Evolutionary conservation across 331 rosid genomes (phyloP), one percentile per base, ranked within the genome.

Genomic region (Acacia concinna): DNA sequence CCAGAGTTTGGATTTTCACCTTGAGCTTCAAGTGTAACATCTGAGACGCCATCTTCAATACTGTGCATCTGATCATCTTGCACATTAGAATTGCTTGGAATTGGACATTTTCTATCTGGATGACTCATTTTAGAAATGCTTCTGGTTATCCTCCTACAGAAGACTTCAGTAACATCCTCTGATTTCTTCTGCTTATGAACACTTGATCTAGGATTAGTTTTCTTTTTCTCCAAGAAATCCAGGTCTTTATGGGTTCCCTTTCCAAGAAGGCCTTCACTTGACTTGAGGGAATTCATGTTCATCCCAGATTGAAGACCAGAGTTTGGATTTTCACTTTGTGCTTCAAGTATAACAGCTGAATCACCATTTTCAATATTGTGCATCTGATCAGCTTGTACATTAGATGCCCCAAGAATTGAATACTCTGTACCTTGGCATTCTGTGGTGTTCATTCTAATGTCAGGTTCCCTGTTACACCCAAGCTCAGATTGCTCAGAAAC

Each of bases 1-100:
- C 11, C 63, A n/a, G 1, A n/a, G 2, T 21, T 43, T 7, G 51
- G 62, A 30, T 59, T 62, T 68, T 49, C 60, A 60, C 27, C 47
- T 62, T 69, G 74, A 25, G 43, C 52, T 68, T 40, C 60, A 52
- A 49, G 73, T 51, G 70, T 46, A 77, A 37, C 77, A 71, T 41
- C 40, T n/a, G 81, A 57, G 60, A 63, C 69, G 10, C 40, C 73
- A 73, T 76, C 80, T 72, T 65, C 73, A 76, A 65, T 38, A 43
- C 65, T 60, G 73, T 13, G 20, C 63, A 10, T 60, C 46, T 23
- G 25, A 6, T 67, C 34, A 83, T n/a, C 83, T 71, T 66, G 68
- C 5, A 30, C 21, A 23, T 28, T 72, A 49, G 69, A 68, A 37
- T 38, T 67, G 27, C 72, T 7, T 67, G 38, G 49, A 25, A 43